Percentiles rank a stretch among this genome's conserved stretches.
phyloP scores from a whole-genome alignment of 495 filamentous ascomycete genomes.

The Penicillium coprophilum region DNA sequence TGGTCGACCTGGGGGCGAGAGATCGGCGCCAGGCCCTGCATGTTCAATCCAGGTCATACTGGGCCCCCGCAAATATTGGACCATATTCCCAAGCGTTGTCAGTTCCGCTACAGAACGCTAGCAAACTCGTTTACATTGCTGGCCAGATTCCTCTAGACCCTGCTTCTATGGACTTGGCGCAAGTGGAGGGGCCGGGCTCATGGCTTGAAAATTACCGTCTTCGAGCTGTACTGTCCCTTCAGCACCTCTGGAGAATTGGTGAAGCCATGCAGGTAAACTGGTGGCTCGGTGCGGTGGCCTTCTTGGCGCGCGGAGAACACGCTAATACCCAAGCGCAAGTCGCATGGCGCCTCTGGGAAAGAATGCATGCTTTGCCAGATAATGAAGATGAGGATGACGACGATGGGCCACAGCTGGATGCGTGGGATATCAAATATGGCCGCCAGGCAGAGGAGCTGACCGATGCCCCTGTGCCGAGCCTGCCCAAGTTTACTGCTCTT shows the following conservation, averaged over 20 bases:
- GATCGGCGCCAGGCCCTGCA: conserved; percentile 62
- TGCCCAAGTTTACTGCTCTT: conserved; percentile 36
- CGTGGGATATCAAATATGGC: conserved; percentile 70
- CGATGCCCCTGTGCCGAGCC: conserved; percentile 13
- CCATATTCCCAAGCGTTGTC: conserved; percentile 92
- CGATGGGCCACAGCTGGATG: conserved; percentile 54
- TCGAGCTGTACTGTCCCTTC: conserved; percentile 66
- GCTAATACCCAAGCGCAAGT: conserved; percentile 38
- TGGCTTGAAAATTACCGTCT: conserved; percentile 37
- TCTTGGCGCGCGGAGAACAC: conserved; percentile 47
- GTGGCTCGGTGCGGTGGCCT: conserved; percentile 74
- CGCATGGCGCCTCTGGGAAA: conserved; percentile 54
- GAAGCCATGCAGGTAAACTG: conserved; percentile 66
- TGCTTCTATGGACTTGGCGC: conserved; percentile 64
- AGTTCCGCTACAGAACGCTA: conserved; percentile 42
- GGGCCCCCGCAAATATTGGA: conserved; percentile 97
- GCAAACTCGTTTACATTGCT: conserved; percentile 61
- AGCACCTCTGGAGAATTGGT: conserved; percentile 89
- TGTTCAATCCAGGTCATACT: conserved; percentile 91
- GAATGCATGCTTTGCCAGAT: conserved; percentile 38
- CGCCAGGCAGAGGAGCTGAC: conserved; percentile 28
- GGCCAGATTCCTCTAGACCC: conserved; percentile 92
- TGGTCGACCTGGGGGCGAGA: conserved; percentile 39
- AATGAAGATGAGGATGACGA: conserved; percentile 44
- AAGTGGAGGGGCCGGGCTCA: conserved; percentile 8